Evolutionary conservation across 192 early-diverging fungal species (phyloP), one percentile per base, ranked within the genome.

Genomic region (Backusella tuberculispora): DNA sequence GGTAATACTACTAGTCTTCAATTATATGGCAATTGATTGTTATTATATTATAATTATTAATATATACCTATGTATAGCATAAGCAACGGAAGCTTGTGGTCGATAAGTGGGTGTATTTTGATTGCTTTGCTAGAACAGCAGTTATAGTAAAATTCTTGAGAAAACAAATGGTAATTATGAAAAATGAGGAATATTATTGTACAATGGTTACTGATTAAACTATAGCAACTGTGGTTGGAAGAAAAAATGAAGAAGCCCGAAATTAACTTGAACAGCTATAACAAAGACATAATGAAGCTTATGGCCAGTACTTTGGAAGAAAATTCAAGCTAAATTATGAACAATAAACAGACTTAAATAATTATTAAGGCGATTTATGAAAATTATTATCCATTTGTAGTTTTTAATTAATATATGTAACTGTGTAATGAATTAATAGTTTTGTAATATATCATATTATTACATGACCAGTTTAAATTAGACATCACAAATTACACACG

Each of bases 21-120:
- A 17, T 14, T 17, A 34, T 13, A 41, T 38, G 15, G 0, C 15
- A 13, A 42, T 47, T 26, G 12, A 37, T 19, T 21, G 45, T 48
- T 24, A 26, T n/a, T 53, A 48, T 26, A 26, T 34, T 46, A 50
- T 48, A 60, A 65, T 40, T 21, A 34, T 19, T 64, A 48, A 26
- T 19, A 40, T 7, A 13, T 40, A 34, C 29, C 44, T 74, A 42
- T 5, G 72, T 24, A 15, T 66, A 86, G 84, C 81, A 87, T 66
- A 81, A 83, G 24, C 80, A 79, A 47, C 76, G 81, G 37, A 65
- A 71, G 10, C 71, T 85, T 3, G 75, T 81, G 10, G 46, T 88
- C 5, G 85, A 88, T 72, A 78, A 86, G n/a, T 86, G 83, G 83
- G 81, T 88, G 17, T 75, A 84, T 48, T 80, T 88, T 73, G 76